These are phyloP conservation scores for Solanum sitiens DNA, from an alignment of 257 asterid species.

Conservation along the genomic window DNA sequence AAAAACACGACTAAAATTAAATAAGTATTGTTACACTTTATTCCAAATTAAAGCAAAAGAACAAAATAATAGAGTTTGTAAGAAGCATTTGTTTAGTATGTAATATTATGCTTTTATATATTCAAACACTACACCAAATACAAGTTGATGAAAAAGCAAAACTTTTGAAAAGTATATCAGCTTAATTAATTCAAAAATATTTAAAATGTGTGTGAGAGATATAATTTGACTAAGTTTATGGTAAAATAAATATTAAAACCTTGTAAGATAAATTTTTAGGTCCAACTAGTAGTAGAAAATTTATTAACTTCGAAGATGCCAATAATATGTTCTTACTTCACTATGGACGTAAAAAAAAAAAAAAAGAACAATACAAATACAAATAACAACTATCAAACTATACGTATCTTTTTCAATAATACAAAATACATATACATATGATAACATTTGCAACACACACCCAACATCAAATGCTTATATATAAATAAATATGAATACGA, in stretches of 20 bases:
- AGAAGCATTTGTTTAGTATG: background rate
- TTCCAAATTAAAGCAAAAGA: background rate
- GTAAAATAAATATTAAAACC: background rate
- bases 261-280: background rate
- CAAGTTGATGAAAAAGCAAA: background rate
- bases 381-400: too few relatives aligned
- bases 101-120: too few relatives aligned
- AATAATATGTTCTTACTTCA: background rate
- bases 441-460: too few relatives aligned
- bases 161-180: background rate
- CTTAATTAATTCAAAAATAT: background rate
- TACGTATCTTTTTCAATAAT: background rate
- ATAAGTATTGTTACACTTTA: background rate
- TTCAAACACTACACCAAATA: background rate
- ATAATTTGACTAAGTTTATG: too few relatives aligned
- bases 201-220: too few relatives aligned
- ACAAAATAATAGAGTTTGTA: background rate
- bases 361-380: too few relatives aligned
- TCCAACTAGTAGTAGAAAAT: background rate
- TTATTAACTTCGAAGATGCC: background rate
- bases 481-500: too few relatives aligned
- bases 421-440: too few relatives aligned
- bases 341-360: accelerated
- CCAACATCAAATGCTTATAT: too few relatives aligned
- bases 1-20: background rate